These are phyloP conservation scores for Mediolabrus comicus DNA, from an alignment of 108 stramenopile genomes.

Conservation along the genomic window DNA sequence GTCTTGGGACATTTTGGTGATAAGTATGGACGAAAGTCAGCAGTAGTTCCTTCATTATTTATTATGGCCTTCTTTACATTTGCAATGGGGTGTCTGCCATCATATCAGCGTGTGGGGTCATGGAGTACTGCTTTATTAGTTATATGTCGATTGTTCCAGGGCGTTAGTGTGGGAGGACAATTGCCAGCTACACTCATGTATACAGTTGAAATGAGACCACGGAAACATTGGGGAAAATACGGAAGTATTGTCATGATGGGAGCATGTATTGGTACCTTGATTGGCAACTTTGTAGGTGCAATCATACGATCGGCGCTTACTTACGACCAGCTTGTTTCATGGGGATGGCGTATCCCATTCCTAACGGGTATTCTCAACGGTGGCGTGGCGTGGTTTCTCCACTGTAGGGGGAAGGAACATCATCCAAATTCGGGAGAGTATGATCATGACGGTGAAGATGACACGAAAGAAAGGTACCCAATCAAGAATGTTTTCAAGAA, in stretches of 20 bases:
- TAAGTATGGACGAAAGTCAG: constrained; percentile 70
- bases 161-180: constrained; percentile 86
- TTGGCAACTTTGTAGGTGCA: constrained; percentile 61
- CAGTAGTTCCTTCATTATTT: constrained; percentile 61
- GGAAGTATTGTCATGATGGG: constrained; percentile 60
- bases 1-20: constrained; percentile 79
- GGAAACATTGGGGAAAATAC: constrained; percentile 64
- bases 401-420: constrained; percentile 46
- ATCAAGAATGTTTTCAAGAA: constrained; percentile 49
- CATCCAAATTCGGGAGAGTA: constrained; percentile 47
- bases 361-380: constrained; percentile 68
- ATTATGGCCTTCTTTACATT: constrained; percentile 84
- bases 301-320: constrained; percentile 53
- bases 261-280: constrained; percentile 60
- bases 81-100: constrained; percentile 83
- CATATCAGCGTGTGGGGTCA: constrained; percentile 65
- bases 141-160: constrained; percentile 79
- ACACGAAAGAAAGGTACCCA: constrained; percentile 31
- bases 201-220: constrained; percentile 56
- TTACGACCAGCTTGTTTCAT: constrained; percentile 52
- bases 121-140: constrained; percentile 64
- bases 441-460: constrained; percentile 22
- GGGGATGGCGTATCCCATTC: constrained; percentile 78
- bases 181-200: constrained; percentile 73
- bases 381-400: constrained; percentile 51